phyloP scores from a whole-genome alignment of 371 early-diverging fungal genomes.

The Syncephalastrum sp. region DNA sequence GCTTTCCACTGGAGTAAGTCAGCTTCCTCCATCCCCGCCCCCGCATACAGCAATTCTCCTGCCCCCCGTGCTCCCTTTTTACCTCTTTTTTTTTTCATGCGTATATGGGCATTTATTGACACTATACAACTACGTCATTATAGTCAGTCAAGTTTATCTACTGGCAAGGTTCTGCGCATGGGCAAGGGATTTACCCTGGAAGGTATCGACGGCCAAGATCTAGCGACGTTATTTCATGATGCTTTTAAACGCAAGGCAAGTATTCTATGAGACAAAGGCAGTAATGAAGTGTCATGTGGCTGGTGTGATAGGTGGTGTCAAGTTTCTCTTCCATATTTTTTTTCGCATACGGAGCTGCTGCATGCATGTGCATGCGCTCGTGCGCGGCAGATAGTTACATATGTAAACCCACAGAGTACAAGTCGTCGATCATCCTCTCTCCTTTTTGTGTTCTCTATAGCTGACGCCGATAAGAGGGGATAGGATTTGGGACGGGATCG shows the following conservation, averaged over 20 bases:
- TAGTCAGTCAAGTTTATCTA: conserved; percentile 73
- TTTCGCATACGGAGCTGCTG: conserved; percentile 1
- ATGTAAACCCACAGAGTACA: too few relatives aligned
- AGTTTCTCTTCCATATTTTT: conserved; percentile 2
- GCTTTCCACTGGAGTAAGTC: conserved; percentile 52
- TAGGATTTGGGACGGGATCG: too few relatives aligned
- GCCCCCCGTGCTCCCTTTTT: neutral
- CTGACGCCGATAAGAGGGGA: neutral
- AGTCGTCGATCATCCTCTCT: neutral
- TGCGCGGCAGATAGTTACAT: conserved; percentile 9
- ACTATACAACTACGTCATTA: conserved; percentile 3
- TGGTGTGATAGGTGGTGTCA: neutral
- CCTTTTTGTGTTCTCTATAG: neutral
- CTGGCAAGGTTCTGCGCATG: conserved; percentile 83
- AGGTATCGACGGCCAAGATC: conserved; percentile 80
- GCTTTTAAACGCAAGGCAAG: conserved; percentile 75
- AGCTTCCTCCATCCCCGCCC: neutral
- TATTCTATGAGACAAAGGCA: neutral
- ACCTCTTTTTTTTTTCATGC: neutral
- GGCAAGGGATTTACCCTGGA: conserved; percentile 86
- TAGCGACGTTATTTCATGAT: conserved; percentile 75
- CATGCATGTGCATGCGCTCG: conserved; percentile 20
- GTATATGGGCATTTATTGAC: neutral
- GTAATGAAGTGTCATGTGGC: neutral
- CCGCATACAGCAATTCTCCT: neutral